Conservation (phyloP, 352 stramenopile genomes). For the Phytophthora podocarpi region DNA sequence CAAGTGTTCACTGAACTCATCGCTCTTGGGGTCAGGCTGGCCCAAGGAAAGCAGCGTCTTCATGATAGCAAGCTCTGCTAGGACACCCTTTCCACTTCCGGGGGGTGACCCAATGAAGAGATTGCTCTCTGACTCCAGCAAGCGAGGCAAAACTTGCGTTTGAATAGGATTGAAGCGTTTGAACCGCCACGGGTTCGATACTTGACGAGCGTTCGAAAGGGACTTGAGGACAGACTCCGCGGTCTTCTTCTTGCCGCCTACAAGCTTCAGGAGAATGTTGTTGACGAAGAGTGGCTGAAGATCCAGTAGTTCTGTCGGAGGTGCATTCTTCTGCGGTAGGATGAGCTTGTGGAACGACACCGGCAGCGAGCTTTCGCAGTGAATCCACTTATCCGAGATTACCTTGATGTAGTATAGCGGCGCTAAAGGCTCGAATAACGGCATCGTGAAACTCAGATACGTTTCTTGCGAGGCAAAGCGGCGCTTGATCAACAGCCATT, state of each 20-base stretch:
- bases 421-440: slow-evolving; percentile 97
- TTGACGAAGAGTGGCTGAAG: slow-evolving; percentile 95
- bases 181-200: slow-evolving; percentile 75
- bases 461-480: slow-evolving; percentile 81
- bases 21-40: slow-evolving; percentile 55
- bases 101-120: slow-evolving; percentile 95
- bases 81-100: slow-evolving; percentile 94
- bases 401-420: slow-evolving; percentile 99
- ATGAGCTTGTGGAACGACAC: slow-evolving; percentile 99
- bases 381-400: slow-evolving; percentile 98
- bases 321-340: slow-evolving; percentile 98
- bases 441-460: slow-evolving; percentile 95
- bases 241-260: slow-evolving; percentile 60
- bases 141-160: slow-evolving; percentile 96
- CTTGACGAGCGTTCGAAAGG: slow-evolving; percentile 38
- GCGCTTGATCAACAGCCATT: slow-evolving; percentile 95
- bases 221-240: slow-evolving; percentile 61
- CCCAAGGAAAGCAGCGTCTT: slow-evolving; percentile 81
- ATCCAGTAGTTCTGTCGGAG: slow-evolving; percentile 97
- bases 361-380: slow-evolving; percentile 95
- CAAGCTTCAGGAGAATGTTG: slow-evolving; percentile 81
- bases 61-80: slow-evolving; percentile 97
- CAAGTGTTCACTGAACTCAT: slow-evolving; percentile 76
- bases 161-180: slow-evolving; percentile 99
- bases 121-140: slow-evolving; percentile 96